These are phyloP conservation scores for Xanthoparmelia taractica DNA, from an alignment of 495 filamentous ascomycete genomes.

Conservation along the genomic window DNA sequence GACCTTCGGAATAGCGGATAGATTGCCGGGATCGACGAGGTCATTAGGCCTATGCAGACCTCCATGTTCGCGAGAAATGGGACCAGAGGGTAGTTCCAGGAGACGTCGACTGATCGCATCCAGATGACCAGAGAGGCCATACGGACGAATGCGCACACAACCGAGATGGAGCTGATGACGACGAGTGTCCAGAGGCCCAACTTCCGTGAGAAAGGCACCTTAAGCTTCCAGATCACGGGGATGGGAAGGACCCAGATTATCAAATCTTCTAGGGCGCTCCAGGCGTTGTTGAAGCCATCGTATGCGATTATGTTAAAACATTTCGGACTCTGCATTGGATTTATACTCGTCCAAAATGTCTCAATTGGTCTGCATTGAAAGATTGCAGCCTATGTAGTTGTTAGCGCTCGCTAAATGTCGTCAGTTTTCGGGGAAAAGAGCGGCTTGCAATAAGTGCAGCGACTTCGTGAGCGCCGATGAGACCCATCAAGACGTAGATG, in stretches of 20 bases:
- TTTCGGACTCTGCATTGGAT: constrained; percentile 11
- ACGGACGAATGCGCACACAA: constrained; percentile 18
- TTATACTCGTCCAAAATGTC: constrained; percentile 13
- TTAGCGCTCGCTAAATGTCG: neutral
- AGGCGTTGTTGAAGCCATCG: constrained; percentile 19
- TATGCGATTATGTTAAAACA: constrained; percentile 18
- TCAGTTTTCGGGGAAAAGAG: neutral
- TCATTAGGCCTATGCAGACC: constrained; percentile 18
- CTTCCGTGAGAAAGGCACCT: constrained; percentile 16
- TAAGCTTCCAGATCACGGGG: constrained; percentile 17
- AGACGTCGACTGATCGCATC: constrained; percentile 15
- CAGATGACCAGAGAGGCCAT: constrained; percentile 17
- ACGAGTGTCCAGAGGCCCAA: constrained; percentile 17
- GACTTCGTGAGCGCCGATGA: constrained; percentile 26
- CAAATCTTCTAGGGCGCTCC: constrained; percentile 19
- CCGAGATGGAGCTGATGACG: constrained; percentile 14
- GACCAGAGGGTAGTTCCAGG: constrained; percentile 21
- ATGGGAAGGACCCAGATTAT: constrained; percentile 21
- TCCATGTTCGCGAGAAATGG: constrained; percentile 22
- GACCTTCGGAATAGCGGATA: constrained; percentile 16
- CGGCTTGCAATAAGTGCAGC: constrained; percentile 27
- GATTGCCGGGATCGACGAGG: constrained; percentile 21
- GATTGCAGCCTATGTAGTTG: constrained; percentile 4
- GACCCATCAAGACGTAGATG: constrained; percentile 26
- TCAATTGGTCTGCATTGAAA: constrained; percentile 19